Conservation (phyloP, 306 rosid genomes). For the Vicia sativa region DNA sequence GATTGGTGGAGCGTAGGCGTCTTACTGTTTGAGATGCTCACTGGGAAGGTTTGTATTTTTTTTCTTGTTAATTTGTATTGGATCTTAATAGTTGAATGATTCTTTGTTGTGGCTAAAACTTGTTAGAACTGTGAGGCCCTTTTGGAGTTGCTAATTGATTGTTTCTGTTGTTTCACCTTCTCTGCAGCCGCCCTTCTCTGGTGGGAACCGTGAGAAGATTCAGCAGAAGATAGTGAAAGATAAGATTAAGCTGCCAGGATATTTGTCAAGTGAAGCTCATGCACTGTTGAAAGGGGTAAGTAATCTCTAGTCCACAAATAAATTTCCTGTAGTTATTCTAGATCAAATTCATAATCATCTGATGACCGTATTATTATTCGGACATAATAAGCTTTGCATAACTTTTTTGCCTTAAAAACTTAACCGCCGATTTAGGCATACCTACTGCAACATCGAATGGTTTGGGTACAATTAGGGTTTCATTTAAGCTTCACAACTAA, state of each 20-base stretch:
- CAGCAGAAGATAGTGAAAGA: constrained; percentile 93
- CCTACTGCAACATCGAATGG: neutral
- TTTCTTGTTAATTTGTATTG: constrained; percentile 31
- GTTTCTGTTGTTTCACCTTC: constrained; percentile 30
- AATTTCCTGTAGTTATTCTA: constrained; percentile 16
- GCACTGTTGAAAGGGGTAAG: constrained; percentile 89
- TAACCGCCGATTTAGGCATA: constrained; percentile 2
- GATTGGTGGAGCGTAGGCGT: constrained; percentile 99
- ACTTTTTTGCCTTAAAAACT: neutral
- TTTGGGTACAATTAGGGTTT: neutral
- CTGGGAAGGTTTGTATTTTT: constrained; percentile 74
- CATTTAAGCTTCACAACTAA: constrained; percentile 10
- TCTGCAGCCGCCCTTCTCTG: constrained; percentile 91
- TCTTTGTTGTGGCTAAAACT: neutral
- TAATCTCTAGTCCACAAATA: constrained; percentile 39
- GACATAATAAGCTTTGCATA: neutral
- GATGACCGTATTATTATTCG: constrained; percentile 8
- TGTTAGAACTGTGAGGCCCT: constrained; percentile 6
- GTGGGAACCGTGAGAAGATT: constrained; percentile 80
- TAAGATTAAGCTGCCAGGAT: constrained; percentile 86
- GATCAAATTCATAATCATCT: constrained; percentile 3
- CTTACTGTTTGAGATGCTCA: constrained; percentile 92
- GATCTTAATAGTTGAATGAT: neutral
- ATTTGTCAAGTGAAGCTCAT: constrained; percentile 90
- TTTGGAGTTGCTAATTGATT: constrained; percentile 35